Conservation (phyloP, 1,284 basidiomycete species). For the Cryptococcus deneoformans region DNA sequence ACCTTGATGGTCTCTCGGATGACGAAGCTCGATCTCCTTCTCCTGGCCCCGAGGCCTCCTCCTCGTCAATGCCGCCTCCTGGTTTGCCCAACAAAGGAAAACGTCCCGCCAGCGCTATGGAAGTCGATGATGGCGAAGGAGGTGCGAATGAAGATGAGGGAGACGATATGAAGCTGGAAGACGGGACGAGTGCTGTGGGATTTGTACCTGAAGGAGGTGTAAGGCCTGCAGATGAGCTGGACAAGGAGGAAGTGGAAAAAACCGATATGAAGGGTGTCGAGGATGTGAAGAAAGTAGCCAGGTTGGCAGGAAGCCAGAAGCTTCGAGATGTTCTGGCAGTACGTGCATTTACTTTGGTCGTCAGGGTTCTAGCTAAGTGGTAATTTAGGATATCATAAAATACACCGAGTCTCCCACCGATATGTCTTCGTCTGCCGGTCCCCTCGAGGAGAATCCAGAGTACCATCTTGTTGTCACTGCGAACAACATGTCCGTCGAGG, state of each 20-base stretch:
- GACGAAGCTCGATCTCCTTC: slow-evolving; percentile 22
- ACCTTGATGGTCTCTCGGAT: slow-evolving; percentile 50
- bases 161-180: slow-evolving; percentile 39
- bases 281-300: slow-evolving; percentile 82
- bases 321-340: slow-evolving; percentile 66
- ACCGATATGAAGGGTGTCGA: slow-evolving; percentile 82
- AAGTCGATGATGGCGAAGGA: slow-evolving; percentile 25
- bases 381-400: slow-evolving; percentile 74
- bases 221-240: slow-evolving; percentile 87
- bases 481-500: slow-evolving; percentile 97
- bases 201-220: slow-evolving; percentile 87
- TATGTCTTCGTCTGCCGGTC: slow-evolving; percentile 60
- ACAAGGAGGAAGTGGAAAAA: slow-evolving; percentile 82
- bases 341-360: background rate
- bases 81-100: slow-evolving; percentile 25
- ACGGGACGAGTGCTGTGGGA: slow-evolving; percentile 46
- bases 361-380: slow-evolving; percentile 1
- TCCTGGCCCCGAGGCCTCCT: slow-evolving; percentile 22
- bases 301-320: slow-evolving; percentile 77
- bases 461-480: slow-evolving; percentile 95
- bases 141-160: slow-evolving; percentile 36
- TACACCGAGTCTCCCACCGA: slow-evolving; percentile 74
- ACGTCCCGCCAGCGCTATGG: slow-evolving; percentile 27
- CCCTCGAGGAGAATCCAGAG: slow-evolving; percentile 89
- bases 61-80: slow-evolving; percentile 33